These are phyloP conservation scores for Pseudofabraea citricarpa DNA, from an alignment of 2,329 filamentous ascomycete species.

Conservation along the genomic window DNA sequence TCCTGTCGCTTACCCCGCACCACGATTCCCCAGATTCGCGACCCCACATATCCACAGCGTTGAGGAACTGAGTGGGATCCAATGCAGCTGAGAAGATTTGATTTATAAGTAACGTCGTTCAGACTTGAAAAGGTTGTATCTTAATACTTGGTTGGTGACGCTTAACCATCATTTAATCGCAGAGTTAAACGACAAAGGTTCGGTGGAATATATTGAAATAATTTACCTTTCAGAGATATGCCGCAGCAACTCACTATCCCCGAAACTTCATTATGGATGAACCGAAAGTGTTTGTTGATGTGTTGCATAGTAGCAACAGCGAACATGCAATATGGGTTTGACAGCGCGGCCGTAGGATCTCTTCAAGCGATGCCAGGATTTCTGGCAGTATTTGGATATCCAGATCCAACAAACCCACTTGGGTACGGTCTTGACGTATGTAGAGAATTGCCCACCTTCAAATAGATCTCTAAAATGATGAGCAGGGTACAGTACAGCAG, in stretches of 20 bases:
- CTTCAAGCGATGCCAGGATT: constrained; percentile 48
- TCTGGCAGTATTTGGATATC: constrained; percentile 43
- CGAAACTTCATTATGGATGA: constrained; percentile 7
- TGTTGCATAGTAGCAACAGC: constrained; percentile 21
- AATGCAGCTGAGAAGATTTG: too few relatives aligned
- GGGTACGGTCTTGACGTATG: constrained; percentile 14
- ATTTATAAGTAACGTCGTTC: too few relatives aligned
- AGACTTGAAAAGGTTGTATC: too few relatives aligned
- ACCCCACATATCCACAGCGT: too few relatives aligned
- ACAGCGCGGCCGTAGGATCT: constrained; percentile 39
- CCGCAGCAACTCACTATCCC: constrained; percentile 4
- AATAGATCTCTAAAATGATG: constrained; percentile 10
- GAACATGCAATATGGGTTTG: constrained; percentile 48
- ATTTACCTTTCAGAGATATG: too few relatives aligned
- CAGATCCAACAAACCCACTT: constrained; percentile 8
- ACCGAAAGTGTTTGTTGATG: constrained; percentile 11
- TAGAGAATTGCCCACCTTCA: neutral
- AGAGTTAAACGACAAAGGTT: too few relatives aligned
- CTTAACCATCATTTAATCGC: too few relatives aligned
- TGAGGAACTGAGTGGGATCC: too few relatives aligned
- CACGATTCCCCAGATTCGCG: too few relatives aligned
- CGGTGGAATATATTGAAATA: too few relatives aligned
- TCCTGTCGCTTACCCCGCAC: too few relatives aligned
- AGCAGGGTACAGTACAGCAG: constrained; percentile 38
- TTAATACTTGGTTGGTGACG: too few relatives aligned